Evolutionary conservation across 495 filamentous ascomycete species (phyloP), one percentile per base, ranked within the genome.

Genomic region (Daldinia loculata): DNA sequence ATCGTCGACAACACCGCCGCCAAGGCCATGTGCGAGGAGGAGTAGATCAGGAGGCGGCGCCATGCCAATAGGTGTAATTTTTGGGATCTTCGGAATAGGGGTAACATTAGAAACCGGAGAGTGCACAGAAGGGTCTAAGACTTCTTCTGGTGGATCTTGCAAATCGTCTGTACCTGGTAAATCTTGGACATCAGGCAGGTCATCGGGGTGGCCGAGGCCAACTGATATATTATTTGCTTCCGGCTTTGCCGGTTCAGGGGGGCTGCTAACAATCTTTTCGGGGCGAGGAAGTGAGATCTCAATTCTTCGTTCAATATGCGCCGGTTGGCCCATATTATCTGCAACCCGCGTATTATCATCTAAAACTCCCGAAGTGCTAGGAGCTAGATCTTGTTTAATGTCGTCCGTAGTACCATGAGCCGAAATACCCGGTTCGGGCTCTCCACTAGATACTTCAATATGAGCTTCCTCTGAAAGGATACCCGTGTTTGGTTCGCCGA

Each of bases 1-100:
- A 84, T 89, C 69, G 84, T 95, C 68, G 84, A 92, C 78, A 86
- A 91, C 79, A 90, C 92, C 69, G 85, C 90, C 78, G 86, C 89
- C 65, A 85, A 95, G 79, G 85, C 89, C 71, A 79, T 86, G 43
- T 76, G 84, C 69, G 85, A 90, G 66, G 29, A 36, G 56, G 1
- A 11, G 59, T 32, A 75, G 57, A 41, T 77, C 66, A 27, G 50
- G 59, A 56, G 75, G 73, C 6, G 74, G 56, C n/a, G 45, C 53
- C 17, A 70, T 70, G 19, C 63, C 70, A 38, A 77, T 71, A 4
- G 74, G 70, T 17, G 55, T 43, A 24, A 77, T 72, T 45, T 76
- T 77, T 14, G 75, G 71, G 34, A 77, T 75, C 24, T 74, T 74
- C 2, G 75, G 75, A 34, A 77, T 77, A 12, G 75, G 74, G 24